phyloP scores from a whole-genome alignment of 108 stramenopile genomes.

The Conticribra guillardii region DNA sequence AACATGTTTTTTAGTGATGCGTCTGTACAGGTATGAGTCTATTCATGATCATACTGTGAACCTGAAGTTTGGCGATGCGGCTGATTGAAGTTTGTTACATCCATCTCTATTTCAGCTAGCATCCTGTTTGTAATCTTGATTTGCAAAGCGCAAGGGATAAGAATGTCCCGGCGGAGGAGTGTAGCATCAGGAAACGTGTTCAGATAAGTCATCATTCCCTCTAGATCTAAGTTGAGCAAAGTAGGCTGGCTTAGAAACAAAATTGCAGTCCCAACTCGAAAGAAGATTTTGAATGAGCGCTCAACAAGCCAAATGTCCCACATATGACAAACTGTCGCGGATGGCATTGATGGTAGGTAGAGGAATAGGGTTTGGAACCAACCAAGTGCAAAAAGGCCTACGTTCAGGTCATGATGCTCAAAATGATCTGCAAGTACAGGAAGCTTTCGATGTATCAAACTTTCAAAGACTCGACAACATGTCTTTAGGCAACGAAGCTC shows the following conservation, averaged over 20 bases:
- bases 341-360: slow-evolving; percentile 92
- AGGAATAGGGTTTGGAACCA: slow-evolving; percentile 93
- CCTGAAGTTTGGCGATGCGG: background rate
- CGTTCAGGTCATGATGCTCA: slow-evolving; percentile 89
- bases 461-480: slow-evolving; percentile 86
- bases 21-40: background rate
- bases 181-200: slow-evolving; percentile 93
- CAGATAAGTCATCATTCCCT: slow-evolving; percentile 93
- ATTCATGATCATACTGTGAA: background rate
- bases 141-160: slow-evolving; percentile 88
- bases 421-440: slow-evolving; percentile 91
- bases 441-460: slow-evolving; percentile 80
- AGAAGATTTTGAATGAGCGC: slow-evolving; percentile 88
- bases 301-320: slow-evolving; percentile 96
- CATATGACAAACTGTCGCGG: slow-evolving; percentile 88
- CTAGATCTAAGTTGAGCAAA: slow-evolving; percentile 85
- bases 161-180: slow-evolving; percentile 82
- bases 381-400: slow-evolving; percentile 88
- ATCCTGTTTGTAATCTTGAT: slow-evolving; percentile 90
- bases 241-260: slow-evolving; percentile 89
- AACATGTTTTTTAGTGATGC: no score
- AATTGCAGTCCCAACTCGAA: slow-evolving; percentile 89
- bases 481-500: slow-evolving; percentile 88
- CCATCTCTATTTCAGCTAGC: slow-evolving; percentile 78
- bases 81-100: slow-evolving; percentile 45